Percentiles rank a stretch among this genome's conserved stretches.
These are phyloP conservation scores for Ceratocystis eucalypticola DNA, from an alignment of 2,329 filamentous ascomycete species.

Conservation along the genomic window DNA sequence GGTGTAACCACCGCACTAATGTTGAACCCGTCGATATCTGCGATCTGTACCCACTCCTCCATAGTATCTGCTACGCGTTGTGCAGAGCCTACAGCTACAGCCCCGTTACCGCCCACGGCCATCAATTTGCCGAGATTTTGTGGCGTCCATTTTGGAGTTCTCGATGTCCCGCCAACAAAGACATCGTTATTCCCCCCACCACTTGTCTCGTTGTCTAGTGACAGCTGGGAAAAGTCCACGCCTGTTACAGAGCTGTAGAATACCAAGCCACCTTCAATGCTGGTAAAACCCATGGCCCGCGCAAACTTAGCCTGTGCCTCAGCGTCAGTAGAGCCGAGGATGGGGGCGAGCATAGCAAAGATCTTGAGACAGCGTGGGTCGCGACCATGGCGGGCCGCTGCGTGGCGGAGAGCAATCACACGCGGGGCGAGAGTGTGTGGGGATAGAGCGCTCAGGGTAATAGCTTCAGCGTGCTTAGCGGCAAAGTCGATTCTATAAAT, in stretches of 20 bases:
- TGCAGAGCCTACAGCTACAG: slow-evolving; percentile 25
- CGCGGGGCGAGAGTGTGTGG: slow-evolving; percentile 41
- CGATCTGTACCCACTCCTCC: slow-evolving; percentile 33
- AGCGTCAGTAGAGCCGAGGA: slow-evolving; percentile 46
- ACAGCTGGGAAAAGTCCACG: slow-evolving; percentile 47
- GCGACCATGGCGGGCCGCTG: slow-evolving; percentile 37
- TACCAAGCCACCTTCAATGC: slow-evolving; percentile 47
- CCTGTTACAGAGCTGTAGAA: slow-evolving; percentile 56
- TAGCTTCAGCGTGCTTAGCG: slow-evolving; percentile 49
- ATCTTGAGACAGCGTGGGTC: slow-evolving; percentile 47
- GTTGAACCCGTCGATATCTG: slow-evolving; percentile 48
- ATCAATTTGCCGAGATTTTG: slow-evolving; percentile 26
- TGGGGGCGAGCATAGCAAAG: slow-evolving; percentile 43
- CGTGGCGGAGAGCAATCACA: slow-evolving; percentile 41
- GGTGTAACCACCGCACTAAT: slow-evolving; percentile 32
- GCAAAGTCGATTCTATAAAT: slow-evolving; percentile 44
- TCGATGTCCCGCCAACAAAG: slow-evolving; percentile 39
- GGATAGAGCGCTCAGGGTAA: slow-evolving; percentile 47
- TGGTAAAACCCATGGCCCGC: slow-evolving; percentile 42
- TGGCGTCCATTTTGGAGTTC: slow-evolving; percentile 27
- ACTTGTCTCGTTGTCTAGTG: slow-evolving; percentile 49
- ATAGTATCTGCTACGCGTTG: slow-evolving; percentile 26
- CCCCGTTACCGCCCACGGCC: slow-evolving; percentile 26
- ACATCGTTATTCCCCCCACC: slow-evolving; percentile 21
- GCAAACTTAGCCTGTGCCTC: slow-evolving; percentile 36